These are phyloP conservation scores for Lepidium didymum DNA, from an alignment of 345 rosid genomes.

Conservation along the genomic window DNA sequence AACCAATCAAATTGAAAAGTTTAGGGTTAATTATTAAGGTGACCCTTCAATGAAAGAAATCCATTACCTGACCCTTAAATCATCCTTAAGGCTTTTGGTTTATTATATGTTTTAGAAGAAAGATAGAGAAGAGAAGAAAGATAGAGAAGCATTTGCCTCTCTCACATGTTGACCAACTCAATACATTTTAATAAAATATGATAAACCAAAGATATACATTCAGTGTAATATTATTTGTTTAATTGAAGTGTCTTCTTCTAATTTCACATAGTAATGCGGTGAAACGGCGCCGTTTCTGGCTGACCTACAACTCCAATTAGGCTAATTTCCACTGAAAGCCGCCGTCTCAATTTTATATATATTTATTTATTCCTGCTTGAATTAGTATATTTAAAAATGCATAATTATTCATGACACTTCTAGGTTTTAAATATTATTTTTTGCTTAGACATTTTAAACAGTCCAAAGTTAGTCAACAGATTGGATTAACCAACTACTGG, in stretches of 20 bases:
- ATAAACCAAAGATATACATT: neutral
- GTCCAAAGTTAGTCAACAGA: neutral
- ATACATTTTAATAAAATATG: neutral
- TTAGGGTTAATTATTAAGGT: slow-evolving; percentile 3
- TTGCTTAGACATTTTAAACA: neutral
- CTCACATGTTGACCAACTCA: slow-evolving; percentile 16
- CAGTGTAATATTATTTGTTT: neutral
- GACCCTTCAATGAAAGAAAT: slow-evolving; percentile 22
- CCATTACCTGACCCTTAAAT: slow-evolving; percentile 16
- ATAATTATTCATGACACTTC: neutral
- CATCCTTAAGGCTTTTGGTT: slow-evolving; percentile 6
- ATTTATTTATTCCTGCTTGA: neutral
- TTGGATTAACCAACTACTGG: neutral
- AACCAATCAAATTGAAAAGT: neutral
- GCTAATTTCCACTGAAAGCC: slow-evolving; percentile 10
- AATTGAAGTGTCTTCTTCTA: neutral
- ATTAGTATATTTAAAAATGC: neutral
- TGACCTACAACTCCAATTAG: slow-evolving; percentile 7
- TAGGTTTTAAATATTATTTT: neutral
- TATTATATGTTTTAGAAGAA: neutral
- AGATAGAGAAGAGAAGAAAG: too few relatives aligned
- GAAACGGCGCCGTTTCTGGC: slow-evolving; percentile 15
- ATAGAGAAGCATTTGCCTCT: neutral
- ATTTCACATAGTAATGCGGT: neutral
- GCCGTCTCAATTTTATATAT: neutral